These are phyloP conservation scores for Gyrodon lividus DNA, from an alignment of 768 basidiomycete species.

Conservation along the genomic window DNA sequence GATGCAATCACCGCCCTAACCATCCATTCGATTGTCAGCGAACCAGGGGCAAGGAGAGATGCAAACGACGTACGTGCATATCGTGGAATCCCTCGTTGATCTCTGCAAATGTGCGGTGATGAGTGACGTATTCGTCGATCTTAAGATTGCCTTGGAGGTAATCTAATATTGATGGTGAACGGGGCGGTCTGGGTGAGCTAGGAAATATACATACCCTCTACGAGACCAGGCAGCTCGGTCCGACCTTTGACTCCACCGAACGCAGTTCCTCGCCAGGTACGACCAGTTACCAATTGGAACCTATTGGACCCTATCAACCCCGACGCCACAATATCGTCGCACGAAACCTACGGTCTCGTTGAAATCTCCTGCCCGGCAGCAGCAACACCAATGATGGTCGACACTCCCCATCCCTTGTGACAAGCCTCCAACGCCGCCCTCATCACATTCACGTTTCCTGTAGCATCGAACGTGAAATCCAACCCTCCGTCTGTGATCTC, in stretches of 20 bases:
- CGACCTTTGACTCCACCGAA: slow-evolving; percentile 99
- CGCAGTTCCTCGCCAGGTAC: slow-evolving; percentile 92
- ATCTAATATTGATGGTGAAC: slow-evolving; percentile 42
- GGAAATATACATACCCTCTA: slow-evolving; percentile 59
- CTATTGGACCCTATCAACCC: slow-evolving; percentile 23
- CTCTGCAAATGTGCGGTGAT: slow-evolving; percentile 67
- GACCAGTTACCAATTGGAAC: slow-evolving; percentile 76
- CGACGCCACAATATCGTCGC: not conserved
- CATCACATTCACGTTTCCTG: slow-evolving; percentile 96
- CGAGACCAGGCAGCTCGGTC: slow-evolving; percentile 91
- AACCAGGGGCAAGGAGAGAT: not conserved
- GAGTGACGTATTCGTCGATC: slow-evolving; percentile 96
- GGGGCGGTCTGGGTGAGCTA: not conserved
- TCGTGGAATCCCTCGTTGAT: slow-evolving; percentile 90
- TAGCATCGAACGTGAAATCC: slow-evolving; percentile 96
- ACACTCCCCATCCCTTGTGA: slow-evolving; percentile 99
- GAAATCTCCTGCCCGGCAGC: slow-evolving; percentile 95
- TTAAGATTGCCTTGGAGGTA: slow-evolving; percentile 80
- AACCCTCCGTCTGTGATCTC: slow-evolving; percentile 95
- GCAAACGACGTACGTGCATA: slow-evolving; percentile 82
- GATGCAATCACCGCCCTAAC: slow-evolving; percentile 77
- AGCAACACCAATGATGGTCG: slow-evolving; percentile 94
- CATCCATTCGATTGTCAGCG: slow-evolving; percentile 27
- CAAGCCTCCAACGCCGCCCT: slow-evolving; percentile 95
- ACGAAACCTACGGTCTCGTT: slow-evolving; percentile 69